Evolutionary conservation across 768 basidiomycete species (phyloP), one percentile per base, ranked within the genome.

Genomic region (Phaeotremella skinneri): DNA sequence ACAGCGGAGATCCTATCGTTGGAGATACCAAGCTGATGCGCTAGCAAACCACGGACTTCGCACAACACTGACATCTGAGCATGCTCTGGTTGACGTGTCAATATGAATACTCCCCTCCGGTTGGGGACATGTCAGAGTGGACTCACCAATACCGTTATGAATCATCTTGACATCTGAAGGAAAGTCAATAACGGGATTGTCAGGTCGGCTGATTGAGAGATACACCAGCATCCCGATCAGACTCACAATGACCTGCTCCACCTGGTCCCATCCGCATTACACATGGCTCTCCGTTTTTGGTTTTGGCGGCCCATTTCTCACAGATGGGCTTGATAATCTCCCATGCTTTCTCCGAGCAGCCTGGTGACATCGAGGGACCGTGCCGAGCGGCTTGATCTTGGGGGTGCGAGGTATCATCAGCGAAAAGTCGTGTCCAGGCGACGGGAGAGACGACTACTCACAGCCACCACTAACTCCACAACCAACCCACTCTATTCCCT

Each of bases 391-490:
- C 63, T 58, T 78, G 77, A 56, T 78, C 69, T 70, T 31, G 7
- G 32, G 3, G 32, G 30, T 16, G 54, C 13, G 25, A n/a, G 7
- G 20, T 51, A 26, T 3, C 4, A n/a, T 3, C 47, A 16, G 23
- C 11, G 34, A n/a, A 3, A 6, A 16, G 37, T 13, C 9, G 14
- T 6, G 17, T 7, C 34, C 27, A 37, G n/a, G 41, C 25, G 49
- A 27, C 3, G 9, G 49, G 32, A 31, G 26, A 4, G 31, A 53
- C 6, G 3, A 9, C 1, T 4, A 70, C 71, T 64, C 50, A 73
- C 69, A 78, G 49, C 77, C 77, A 43, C 76, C 76, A n/a, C 65
- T 68, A 23, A 77, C 75, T 21, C 75, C 76, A 49, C 64, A 63
- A 4, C 76, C 76, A 11, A 77, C 56, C 64, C 64, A 72, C 32